These are phyloP conservation scores for Purpureocillium takamizusanense DNA, from an alignment of 2,329 filamentous ascomycete species.

Conservation along the genomic window DNA sequence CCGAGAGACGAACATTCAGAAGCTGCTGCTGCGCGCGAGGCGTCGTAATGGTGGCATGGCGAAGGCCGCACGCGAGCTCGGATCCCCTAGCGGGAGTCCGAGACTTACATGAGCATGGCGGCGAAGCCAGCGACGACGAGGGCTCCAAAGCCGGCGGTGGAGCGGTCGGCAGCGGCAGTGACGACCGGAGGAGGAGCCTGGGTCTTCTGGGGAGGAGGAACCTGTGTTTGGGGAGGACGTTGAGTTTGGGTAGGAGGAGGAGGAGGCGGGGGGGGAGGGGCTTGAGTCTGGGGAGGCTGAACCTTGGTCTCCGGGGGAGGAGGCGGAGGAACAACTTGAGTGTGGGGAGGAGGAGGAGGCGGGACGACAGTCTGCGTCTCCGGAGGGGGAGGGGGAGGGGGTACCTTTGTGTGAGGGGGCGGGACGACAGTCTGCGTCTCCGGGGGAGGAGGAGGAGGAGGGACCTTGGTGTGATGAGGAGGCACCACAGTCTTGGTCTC, in stretches of 20 bases:
- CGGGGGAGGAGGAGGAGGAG: slow-evolving; percentile 1
- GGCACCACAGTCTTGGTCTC: not conserved
- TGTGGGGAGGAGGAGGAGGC: slow-evolving; percentile 4
- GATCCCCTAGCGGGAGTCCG: not conserved
- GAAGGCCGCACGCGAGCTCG: not conserved
- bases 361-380: too few relatives aligned
- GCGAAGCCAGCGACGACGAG: slow-evolving; percentile 28
- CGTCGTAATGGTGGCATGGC: not conserved
- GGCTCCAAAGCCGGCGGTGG: slow-evolving; percentile 24
- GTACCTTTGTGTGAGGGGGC: slow-evolving; percentile 4
- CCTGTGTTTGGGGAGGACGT: not conserved
- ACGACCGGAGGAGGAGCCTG: slow-evolving; percentile 13
- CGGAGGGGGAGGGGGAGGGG: slow-evolving; percentile 3
- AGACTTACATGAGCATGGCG: slow-evolving; percentile 24
- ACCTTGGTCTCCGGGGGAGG: not conserved
- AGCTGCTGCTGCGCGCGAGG: not conserved
- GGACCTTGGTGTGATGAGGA: slow-evolving; percentile 1
- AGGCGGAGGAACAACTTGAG: too few relatives aligned
- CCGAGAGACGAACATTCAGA: not conserved
- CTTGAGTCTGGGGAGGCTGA: slow-evolving; percentile 3
- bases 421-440: slow-evolving; percentile 5
- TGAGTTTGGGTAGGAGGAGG: not conserved
- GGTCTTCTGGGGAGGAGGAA: slow-evolving; percentile 1
- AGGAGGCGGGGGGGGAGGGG: slow-evolving; percentile 3
- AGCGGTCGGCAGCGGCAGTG: slow-evolving; percentile 27